A percentile compares a stretch with the other conserved stretches of the same genome.
These are phyloP conservation scores for Vigna hirtella DNA, from an alignment of 306 rosid species.

Conservation along the genomic window DNA sequence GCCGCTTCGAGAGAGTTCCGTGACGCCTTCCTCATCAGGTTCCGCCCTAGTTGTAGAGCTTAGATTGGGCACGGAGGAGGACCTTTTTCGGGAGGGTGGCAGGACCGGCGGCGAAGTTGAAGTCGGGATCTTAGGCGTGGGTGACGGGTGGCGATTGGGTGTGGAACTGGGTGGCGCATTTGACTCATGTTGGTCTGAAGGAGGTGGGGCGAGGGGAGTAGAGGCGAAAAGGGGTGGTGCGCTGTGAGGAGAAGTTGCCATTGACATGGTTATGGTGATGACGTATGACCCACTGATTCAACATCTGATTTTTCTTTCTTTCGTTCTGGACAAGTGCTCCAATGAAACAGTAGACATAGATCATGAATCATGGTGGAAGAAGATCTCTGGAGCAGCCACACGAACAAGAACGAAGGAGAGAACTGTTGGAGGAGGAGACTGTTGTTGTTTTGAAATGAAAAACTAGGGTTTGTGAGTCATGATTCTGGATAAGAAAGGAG, in stretches of 20 bases:
- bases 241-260: constrained; percentile 65
- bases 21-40: constrained; percentile 86
- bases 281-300: background rate
- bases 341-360: no score
- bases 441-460: no score
- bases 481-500: no score
- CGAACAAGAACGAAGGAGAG: no score
- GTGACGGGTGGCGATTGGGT: constrained; percentile 39
- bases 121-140: constrained; percentile 76
- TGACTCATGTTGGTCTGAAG: constrained; percentile 59
- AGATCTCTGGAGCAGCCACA: no score
- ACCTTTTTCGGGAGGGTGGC: constrained; percentile 85
- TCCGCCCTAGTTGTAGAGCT: constrained; percentile 90
- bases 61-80: constrained; percentile 78
- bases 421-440: no score
- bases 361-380: no score
- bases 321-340: no score
- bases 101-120: constrained; percentile 96
- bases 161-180: constrained; percentile 63
- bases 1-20: constrained; percentile 48
- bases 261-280: constrained; percentile 54
- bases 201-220: constrained; percentile 40
- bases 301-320: no score
- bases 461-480: no score
- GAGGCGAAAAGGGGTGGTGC: constrained; percentile 33